Percentiles rank a stretch among this genome's conserved stretches.
Conservation (phyloP, 2,329 filamentous ascomycete genomes). For the Chrysosporium keratinophilum region DNA sequence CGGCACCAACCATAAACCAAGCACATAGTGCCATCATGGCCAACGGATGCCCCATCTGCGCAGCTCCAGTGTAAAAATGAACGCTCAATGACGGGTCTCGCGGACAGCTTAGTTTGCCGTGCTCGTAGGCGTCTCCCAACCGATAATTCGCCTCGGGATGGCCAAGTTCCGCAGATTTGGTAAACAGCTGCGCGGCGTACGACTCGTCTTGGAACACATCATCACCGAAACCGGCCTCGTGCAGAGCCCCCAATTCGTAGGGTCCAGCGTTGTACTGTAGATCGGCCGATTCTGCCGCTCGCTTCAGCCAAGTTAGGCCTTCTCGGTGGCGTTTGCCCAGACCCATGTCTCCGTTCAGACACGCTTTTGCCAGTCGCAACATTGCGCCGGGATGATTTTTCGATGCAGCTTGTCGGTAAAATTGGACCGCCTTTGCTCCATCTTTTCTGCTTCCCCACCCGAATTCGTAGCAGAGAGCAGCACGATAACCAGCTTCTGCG, state of each 20-base stretch:
- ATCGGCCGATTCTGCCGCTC: constrained; percentile 82
- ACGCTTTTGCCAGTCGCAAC: constrained; percentile 82
- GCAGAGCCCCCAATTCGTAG: constrained; percentile 78
- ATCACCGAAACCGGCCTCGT: constrained; percentile 86
- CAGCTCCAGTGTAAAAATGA: constrained; percentile 92
- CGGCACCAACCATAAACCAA: constrained; percentile 95
- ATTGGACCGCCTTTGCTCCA: constrained; percentile 84
- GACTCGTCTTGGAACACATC: constrained; percentile 84
- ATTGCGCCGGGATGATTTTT: constrained; percentile 95
- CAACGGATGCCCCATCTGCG: constrained; percentile 67
- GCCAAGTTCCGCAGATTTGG: constrained; percentile 83
- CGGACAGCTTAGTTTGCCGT: constrained; percentile 76
- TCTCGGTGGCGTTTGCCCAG: constrained; percentile 74
- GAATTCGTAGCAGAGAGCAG: constrained; percentile 93
- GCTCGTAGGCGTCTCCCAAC: constrained; percentile 94
- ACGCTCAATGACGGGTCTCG: constrained; percentile 86
- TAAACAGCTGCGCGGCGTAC: constrained; percentile 89
- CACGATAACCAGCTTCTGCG: constrained; percentile 87
- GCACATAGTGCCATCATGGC: constrained; percentile 98
- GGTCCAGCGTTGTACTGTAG: constrained; percentile 84
- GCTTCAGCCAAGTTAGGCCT: constrained; percentile 91
- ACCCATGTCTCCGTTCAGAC: constrained; percentile 79
- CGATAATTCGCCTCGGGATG: constrained; percentile 77
- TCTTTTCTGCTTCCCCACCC: constrained; percentile 92
- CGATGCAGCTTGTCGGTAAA: constrained; percentile 76